Conservation (phyloP, 495 filamentous ascomycete species). For the Stereocaulon alpinum region DNA sequence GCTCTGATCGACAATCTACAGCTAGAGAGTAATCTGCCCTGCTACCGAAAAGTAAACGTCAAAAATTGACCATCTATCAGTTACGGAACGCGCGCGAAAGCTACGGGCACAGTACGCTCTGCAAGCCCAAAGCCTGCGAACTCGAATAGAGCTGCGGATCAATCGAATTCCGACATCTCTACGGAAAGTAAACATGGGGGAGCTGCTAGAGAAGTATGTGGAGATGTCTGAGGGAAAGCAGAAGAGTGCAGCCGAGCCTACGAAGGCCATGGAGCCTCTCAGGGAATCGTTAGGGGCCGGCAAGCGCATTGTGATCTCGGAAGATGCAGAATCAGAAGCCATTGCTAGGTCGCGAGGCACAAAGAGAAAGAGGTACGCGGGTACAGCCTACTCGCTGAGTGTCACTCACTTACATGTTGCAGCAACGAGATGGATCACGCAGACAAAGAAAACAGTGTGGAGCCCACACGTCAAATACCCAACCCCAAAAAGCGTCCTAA, state of each 20-base stretch:
- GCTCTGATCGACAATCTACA: slow-evolving; percentile 86
- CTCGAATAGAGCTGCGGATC: slow-evolving; percentile 86
- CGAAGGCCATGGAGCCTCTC: slow-evolving; percentile 12
- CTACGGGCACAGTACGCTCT: slow-evolving; percentile 83
- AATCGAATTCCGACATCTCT: slow-evolving; percentile 80
- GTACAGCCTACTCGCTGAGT: neutral
- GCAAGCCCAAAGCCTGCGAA: slow-evolving; percentile 71
- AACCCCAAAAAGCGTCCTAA: slow-evolving; percentile 53
- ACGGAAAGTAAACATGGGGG: slow-evolving; percentile 74
- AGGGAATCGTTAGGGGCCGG: neutral
- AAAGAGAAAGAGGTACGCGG: slow-evolving; percentile 52
- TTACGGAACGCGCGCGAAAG: slow-evolving; percentile 84
- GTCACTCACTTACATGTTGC: slow-evolving; percentile 6
- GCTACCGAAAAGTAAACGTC: slow-evolving; percentile 2
- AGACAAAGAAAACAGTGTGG: slow-evolving; percentile 70
- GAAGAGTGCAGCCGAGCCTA: slow-evolving; percentile 24
- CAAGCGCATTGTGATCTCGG: slow-evolving; percentile 19
- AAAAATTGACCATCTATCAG: slow-evolving; percentile 35
- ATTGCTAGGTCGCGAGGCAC: slow-evolving; percentile 17
- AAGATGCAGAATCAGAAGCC: slow-evolving; percentile 14
- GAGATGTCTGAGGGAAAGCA: slow-evolving; percentile 26
- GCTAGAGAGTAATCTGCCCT: slow-evolving; percentile 64
- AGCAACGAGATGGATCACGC: slow-evolving; percentile 55
- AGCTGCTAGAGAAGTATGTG: slow-evolving; percentile 53
- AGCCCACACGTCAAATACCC: slow-evolving; percentile 33